Base-by-base conservation (phyloP, 75 land plant species). In the Pinus tabuliformis region DNA sequence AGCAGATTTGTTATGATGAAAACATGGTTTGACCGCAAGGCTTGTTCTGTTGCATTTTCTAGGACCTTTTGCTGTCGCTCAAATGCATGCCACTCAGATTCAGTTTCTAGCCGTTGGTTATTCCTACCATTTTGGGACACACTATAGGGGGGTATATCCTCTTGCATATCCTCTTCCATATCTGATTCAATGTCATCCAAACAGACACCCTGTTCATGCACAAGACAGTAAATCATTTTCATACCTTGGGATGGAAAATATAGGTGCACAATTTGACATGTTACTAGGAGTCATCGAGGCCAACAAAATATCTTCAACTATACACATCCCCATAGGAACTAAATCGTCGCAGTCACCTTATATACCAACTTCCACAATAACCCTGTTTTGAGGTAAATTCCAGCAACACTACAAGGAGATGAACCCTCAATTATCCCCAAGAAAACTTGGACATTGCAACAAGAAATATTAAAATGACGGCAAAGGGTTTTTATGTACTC, bases 11-110 rank as follows among this genome's bases (percentile, higher is more conserved):
- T 77, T 56, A 93, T 79, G 14, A 96, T 68, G 79, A 94, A 81
- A 5, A 92, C 97, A 56, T 84, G 89, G 63, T 87, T 91, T 77
- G 83, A 85, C 36, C 82, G 77, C 57, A 96, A 87, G 13, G 94
- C 97, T 56, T 84, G 92, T 37, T 93, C 92, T 33, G 96, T 96
- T 71, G 83, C 76, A 75, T 80, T 79, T 30, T 87, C 73, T 39
- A 96, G 80, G 78, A 83, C 58, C 74, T 89, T 96, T 61, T 83
- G 84, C 18, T 83, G 92, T 8, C 74, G 66, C 39, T 90, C 63
- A 62, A 87, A 74, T 21, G 62, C 65, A 18, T 54, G 75, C 73
- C 59, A 70, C 42, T 62, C 73, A 49, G 75, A 63, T 37, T 80
- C 77, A 24, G 75, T 58, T 59, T 72, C 83, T 59, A 26, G 36